Conservation (phyloP, 1,284 basidiomycete genomes). For the Trametes hirsuta region DNA sequence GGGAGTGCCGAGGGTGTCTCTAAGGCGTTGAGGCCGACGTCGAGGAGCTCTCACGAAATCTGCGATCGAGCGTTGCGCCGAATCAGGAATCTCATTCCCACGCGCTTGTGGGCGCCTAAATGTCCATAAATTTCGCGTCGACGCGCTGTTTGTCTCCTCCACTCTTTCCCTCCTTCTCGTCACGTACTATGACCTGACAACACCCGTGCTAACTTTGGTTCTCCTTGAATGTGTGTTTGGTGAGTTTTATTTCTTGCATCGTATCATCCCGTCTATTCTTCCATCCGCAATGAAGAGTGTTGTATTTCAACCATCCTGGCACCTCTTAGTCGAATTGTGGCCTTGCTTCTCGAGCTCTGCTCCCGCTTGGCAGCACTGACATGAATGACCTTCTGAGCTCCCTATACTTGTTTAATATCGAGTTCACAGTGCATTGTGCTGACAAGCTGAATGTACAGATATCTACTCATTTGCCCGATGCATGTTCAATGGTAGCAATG, state of each 20-base stretch:
- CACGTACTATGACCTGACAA: not conserved
- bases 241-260: not conserved
- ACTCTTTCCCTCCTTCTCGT: constrained; percentile 1
- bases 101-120: not conserved
- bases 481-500: no score
- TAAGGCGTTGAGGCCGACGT: constrained; percentile 22
- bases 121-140: constrained; percentile 17
- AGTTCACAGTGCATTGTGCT: constrained; percentile 1
- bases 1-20: constrained; percentile 25
- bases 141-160: not conserved
- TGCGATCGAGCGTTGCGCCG: constrained; percentile 4
- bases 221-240: not conserved
- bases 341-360: constrained; percentile 41
- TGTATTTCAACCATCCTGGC: constrained; percentile 78
- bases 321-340: constrained; percentile 85
- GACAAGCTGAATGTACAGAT: not conserved
- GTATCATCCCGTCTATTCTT: not conserved
- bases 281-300: constrained; percentile 71
- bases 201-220: no score
- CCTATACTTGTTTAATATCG: constrained; percentile 14
- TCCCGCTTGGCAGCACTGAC: constrained; percentile 63
- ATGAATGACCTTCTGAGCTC: constrained; percentile 79
- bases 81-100: constrained; percentile 15
- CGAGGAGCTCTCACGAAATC: constrained; percentile 16
- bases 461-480: no score